These are phyloP conservation scores for Penicillium carneum DNA, from an alignment of 2,329 filamentous ascomycete genomes.

Conservation along the genomic window DNA sequence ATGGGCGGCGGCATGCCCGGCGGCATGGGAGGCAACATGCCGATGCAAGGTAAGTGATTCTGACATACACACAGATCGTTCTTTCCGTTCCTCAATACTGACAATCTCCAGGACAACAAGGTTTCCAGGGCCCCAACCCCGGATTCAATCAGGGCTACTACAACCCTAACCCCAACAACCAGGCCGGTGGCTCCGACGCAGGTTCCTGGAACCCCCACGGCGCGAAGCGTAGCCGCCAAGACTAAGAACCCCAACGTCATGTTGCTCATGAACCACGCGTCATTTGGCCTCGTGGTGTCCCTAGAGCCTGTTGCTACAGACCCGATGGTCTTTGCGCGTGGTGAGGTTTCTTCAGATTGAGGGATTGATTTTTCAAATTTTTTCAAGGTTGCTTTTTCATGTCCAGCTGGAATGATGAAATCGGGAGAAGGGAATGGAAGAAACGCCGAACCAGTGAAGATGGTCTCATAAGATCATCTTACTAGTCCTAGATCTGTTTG, in stretches of 20 bases:
- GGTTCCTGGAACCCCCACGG: constrained; percentile 83
- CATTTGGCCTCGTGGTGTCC: not conserved
- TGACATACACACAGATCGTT: constrained; percentile 12
- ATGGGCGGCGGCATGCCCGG: constrained; percentile 47
- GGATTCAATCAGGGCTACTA: constrained; percentile 30
- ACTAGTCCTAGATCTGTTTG: not conserved
- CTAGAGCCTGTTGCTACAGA: not conserved
- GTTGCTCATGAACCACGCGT: not conserved
- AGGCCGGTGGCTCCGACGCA: constrained; percentile 46
- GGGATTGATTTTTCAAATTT: not conserved
- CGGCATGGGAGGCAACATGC: constrained; percentile 57
- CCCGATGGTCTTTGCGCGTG: not conserved
- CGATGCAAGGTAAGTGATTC: constrained; percentile 56
- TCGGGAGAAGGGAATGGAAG: not conserved
- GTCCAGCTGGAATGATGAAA: not conserved
- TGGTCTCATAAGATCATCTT: not conserved
- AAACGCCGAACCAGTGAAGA: not conserved
- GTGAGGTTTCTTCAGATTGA: not conserved
- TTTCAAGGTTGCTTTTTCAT: constrained; percentile 6
- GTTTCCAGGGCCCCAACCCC: constrained; percentile 71
- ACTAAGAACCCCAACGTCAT: constrained; percentile 52
- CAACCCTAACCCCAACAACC: constrained; percentile 22
- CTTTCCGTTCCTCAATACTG: constrained; percentile 17
- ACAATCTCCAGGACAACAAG: constrained; percentile 46
- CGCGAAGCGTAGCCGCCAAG: constrained; percentile 78